Conservation (phyloP, 2,329 filamentous ascomycete species). For the Verticillium isaacii region DNA sequence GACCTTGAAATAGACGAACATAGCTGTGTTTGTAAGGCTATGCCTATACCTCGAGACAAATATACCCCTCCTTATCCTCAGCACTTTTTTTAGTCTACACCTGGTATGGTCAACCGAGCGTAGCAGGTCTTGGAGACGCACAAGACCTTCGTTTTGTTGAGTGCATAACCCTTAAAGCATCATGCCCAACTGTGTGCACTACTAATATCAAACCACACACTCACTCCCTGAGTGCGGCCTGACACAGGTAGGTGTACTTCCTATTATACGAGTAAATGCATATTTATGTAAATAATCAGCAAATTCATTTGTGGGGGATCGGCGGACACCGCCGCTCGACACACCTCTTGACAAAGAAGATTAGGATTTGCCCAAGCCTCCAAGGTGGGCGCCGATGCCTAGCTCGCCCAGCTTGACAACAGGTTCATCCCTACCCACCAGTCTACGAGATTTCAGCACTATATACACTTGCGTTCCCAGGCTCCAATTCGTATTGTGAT, state of each 20-base stretch:
- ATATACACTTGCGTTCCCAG: background rate
- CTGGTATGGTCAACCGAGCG: too few species aligned
- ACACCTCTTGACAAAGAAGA: background rate
- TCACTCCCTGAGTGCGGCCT: too few species aligned
- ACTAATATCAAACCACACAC: too few species aligned
- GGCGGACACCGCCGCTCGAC: background rate
- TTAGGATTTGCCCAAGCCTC: background rate
- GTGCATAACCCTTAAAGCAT: too few species aligned
- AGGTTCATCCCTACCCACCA: background rate
- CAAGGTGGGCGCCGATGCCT: background rate
- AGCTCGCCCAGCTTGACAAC: background rate
- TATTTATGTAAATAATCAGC: background rate
- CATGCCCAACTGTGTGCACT: too few species aligned
- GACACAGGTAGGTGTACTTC: too few species aligned
- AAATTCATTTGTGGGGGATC: background rate
- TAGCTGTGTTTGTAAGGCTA: background rate
- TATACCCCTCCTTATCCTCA: too few species aligned
- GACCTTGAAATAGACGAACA: conserved; percentile 7
- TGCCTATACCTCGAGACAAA: background rate
- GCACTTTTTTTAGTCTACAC: too few species aligned
- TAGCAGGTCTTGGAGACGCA: too few species aligned
- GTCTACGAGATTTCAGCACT: background rate
- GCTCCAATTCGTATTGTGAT: background rate
- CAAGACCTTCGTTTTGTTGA: too few species aligned
- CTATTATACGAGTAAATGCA: too few species aligned